Evolutionary conservation across 2,329 filamentous ascomycete genomes (phyloP).

Genomic region (Fusarium brevicatenulatum): DNA sequence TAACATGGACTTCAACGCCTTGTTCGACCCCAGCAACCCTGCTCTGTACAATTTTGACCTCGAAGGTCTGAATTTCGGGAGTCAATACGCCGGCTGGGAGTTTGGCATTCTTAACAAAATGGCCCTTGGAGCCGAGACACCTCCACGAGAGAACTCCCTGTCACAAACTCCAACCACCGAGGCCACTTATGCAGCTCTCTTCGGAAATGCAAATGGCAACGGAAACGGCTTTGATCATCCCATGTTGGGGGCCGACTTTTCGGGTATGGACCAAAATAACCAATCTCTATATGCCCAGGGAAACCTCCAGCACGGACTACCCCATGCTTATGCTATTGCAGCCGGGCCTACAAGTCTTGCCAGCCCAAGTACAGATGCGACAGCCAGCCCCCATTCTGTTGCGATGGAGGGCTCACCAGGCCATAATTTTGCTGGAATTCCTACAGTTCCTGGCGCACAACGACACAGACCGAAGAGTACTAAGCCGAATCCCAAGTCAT

Average conservation of each 20-base stretch:
- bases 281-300: constrained; percentile 63
- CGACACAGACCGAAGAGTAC: constrained; percentile 58
- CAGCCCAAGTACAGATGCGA: constrained; percentile 72
- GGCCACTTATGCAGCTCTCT: constrained; percentile 57
- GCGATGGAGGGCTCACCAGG: constrained; percentile 66
- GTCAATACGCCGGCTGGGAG: constrained; percentile 93
- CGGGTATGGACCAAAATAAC: constrained; percentile 61
- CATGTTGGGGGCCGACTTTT: constrained; percentile 62
- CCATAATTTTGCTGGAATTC: constrained; percentile 45
- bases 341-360: constrained; percentile 70
- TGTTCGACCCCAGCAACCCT: constrained; percentile 93
- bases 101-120: constrained; percentile 97
- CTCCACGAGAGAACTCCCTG: constrained; percentile 71
- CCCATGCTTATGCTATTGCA: constrained; percentile 73
- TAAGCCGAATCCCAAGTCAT: constrained; percentile 56
- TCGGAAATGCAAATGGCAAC: constrained; percentile 61
- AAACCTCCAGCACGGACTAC: constrained; percentile 69
- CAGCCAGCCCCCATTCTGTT: constrained; percentile 67
- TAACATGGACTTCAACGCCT: constrained; percentile 63
- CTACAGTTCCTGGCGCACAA: constrained; percentile 40
- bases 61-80: constrained; percentile 87
- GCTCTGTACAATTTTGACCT: constrained; percentile 96
- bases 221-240: constrained; percentile 62
- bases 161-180: constrained; percentile 53
- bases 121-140: constrained; percentile 79